Evolutionary conservation across 768 basidiomycete genomes (phyloP), one percentile per base, ranked within the genome.

Genomic region (Boletus eberwhitei): DNA sequence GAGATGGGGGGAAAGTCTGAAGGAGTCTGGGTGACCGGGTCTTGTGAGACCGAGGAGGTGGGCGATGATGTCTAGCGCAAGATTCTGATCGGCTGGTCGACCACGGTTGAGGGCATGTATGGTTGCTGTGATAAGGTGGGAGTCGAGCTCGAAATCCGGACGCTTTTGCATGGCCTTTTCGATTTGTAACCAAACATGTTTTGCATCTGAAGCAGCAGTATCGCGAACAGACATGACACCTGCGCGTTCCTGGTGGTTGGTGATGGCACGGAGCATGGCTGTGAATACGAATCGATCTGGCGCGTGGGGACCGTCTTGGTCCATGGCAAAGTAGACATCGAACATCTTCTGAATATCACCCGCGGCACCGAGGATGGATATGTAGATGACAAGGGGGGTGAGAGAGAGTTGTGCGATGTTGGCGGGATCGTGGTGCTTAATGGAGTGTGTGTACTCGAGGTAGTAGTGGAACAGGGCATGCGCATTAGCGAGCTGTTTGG

Each of bases 241-340:
- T 40, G 59, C 55, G 19, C 50, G 62, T 46, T 59, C 55, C 54
- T 56, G 63, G 42, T 58, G 51, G 32, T 52, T 57, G 62, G 50
- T 77, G 62, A 67, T 65, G 44, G 81, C 80, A 41, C 76, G 75
- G 62, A 93, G 80, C 73, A 93, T 80, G 45, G 81, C 79, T 8
- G 86, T 81, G 67, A 81, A 91, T 22, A 88, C 73, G 58, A 77
- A 76, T 48, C 76, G 75, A 59, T 85, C 75, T 5, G 90, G 82
- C 0, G 82, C 75, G n/a, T 84, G 64, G 4, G 79, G 80, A 8
- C 88, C 88, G 4, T 81, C 77, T n/a, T 76, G 63, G 51, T 85
- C 83, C 66, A 93, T 70, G 14, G 76, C 76, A 58, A 88, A 81
- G 71, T 84, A 92, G 46, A 92, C 81, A 55, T 91, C 88, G 59